phyloP scores from a whole-genome alignment of 2,329 filamentous ascomycete genomes.

The Alternaria triticina region DNA sequence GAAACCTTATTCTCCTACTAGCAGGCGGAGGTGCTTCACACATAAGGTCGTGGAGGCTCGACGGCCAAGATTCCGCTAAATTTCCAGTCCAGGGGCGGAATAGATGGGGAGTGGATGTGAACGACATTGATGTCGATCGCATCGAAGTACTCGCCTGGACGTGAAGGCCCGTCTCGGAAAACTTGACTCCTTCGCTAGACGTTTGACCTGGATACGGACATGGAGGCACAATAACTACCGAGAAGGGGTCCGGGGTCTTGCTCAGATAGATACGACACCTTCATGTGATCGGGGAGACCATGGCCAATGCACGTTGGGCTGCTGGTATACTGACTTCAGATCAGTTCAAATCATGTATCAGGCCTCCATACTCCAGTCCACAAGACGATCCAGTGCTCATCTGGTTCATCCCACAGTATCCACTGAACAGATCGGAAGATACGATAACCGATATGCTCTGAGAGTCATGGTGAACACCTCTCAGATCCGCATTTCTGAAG shows the following conservation, averaged over 20 bases:
- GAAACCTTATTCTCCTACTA: not conserved
- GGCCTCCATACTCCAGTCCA: not conserved
- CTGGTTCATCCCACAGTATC: not conserved
- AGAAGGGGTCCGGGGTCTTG: not conserved
- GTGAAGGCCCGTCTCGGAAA: not conserved
- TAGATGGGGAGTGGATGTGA: not conserved
- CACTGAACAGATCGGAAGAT: not conserved
- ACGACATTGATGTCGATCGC: not conserved
- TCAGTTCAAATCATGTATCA: not conserved
- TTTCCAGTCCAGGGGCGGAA: constrained; percentile 1
- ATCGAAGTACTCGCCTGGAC: not conserved
- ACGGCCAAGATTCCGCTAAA: not conserved
- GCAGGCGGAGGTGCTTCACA: not conserved
- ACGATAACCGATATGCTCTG: not conserved
- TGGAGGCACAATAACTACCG: not conserved
- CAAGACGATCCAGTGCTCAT: not conserved
- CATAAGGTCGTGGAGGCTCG: not conserved
- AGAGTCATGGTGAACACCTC: not conserved
- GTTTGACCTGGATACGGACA: not conserved
- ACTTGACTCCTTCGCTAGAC: not conserved
- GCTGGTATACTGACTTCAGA: not conserved
- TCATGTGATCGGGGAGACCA: not conserved
- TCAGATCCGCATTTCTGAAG: not conserved
- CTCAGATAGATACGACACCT: not conserved
- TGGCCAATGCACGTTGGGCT: not conserved